Evolutionary conservation across 345 rosid genomes (phyloP).

Genomic region (Eucalyptus tenuipes): DNA sequence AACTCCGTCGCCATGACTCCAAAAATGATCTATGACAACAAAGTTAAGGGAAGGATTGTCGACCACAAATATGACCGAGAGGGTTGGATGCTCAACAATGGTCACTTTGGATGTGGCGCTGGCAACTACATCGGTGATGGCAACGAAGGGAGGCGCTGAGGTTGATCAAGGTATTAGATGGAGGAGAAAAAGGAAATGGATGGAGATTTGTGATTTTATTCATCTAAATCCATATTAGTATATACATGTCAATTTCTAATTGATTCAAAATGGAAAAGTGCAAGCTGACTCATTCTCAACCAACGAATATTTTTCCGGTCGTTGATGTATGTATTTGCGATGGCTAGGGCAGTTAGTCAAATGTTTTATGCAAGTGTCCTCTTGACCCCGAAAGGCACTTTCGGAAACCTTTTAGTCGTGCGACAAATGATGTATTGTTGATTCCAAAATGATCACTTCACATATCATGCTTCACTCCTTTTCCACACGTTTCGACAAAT

Average conservation of each 20-base stretch:
- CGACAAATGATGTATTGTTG: too few relatives aligned
- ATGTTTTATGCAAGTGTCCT: too few relatives aligned
- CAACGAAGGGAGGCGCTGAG: neutral
- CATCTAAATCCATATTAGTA: neutral
- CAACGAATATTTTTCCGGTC: too few relatives aligned
- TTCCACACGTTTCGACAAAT: too few relatives aligned
- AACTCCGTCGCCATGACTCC: neutral
- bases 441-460: too few relatives aligned
- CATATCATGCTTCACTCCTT: too few relatives aligned
- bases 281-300: rapidly evolving
- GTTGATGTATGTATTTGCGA: too few relatives aligned
- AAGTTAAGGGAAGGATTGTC: neutral
- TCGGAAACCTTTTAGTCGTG: rapidly evolving
- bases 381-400: rapidly evolving
- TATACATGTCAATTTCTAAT: neutral
- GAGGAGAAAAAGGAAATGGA: neutral
- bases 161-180: neutral
- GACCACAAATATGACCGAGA: neutral
- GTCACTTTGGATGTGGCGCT: neutral
- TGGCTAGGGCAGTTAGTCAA: too few relatives aligned
- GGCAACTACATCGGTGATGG: neutral
- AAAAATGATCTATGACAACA: neutral
- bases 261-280: neutral
- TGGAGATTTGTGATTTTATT: too few relatives aligned
- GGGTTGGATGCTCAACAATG: neutral